Evolutionary conservation across 208 protist species (phyloP), one percentile per base, ranked within the genome.

Genomic region (Wallacemonas sp.): DNA sequence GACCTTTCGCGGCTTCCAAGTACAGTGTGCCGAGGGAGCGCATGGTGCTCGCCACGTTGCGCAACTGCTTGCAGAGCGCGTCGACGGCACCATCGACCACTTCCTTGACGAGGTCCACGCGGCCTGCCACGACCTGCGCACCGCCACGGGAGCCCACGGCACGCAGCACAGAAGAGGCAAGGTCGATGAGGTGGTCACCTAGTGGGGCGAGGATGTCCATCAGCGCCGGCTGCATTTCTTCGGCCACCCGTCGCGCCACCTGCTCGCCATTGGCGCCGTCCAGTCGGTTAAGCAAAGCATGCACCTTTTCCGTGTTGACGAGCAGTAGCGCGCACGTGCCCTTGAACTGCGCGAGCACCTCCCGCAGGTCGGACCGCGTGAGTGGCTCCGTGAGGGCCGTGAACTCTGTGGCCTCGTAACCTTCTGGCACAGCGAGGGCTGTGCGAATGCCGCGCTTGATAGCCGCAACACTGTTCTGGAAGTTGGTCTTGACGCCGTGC

Each of bases 291-390:
- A 85, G 70, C 22, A 81, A 48, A 38, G 48, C 55, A 60, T 77
- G 73, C 8, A 85, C 66, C 32, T 71, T 60, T 38, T 85, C 65
- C 45, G 67, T 75, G 44, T 77, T 78, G 37, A 83, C 73, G 24
- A 77, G 67, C 34, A 95, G 80, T 57, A 95, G 63, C 19, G 89
- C 85, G 39, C 85, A 92, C 17, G 76, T 65, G 63, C 84, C 89
- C 65, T 95, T 95, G 29, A 93, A 72, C 72, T 90, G 79, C 21
- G 82, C 89, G 22, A 93, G 70, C 17, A 78, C 71, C 76, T 93
- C 84, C 1, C 78, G 74, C 33, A 95, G 54, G 64, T 78, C 74
- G 9, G 61, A 62, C 42, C 81, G 38, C 10, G 67, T 59, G 38
- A 92, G 46, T 24, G 73, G 63, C 19, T 73, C 66, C 36, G 55